A percentile compares a stretch with the other conserved stretches of the same genome.
Conservation (phyloP, 345 rosid genomes). For the Pseudoturritis turrita region DNA sequence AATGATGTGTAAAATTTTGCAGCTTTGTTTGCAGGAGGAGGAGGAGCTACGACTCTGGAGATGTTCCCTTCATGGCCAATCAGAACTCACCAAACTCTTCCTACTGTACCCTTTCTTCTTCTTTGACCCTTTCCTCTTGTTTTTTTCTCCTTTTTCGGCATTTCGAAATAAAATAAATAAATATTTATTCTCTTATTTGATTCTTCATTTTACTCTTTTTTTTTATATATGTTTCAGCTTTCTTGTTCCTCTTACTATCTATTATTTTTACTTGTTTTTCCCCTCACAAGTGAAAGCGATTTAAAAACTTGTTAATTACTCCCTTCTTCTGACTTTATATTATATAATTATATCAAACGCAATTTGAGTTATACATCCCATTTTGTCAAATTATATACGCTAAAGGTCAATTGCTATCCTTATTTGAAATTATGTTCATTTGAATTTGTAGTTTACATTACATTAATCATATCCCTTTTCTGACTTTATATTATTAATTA, state of each 20-base stretch:
- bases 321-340: slow-evolving; percentile 26
- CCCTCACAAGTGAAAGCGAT: slow-evolving; percentile 23
- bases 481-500: slow-evolving; percentile 9
- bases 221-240: slow-evolving; percentile 12
- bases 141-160: slow-evolving; percentile 29
- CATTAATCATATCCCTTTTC: not conserved
- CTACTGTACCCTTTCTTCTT: slow-evolving; percentile 49
- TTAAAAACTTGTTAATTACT: slow-evolving; percentile 13
- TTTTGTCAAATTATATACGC: slow-evolving; percentile 26
- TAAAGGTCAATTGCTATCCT: slow-evolving; percentile 22
- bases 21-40: slow-evolving; percentile 61
- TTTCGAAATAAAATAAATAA: not conserved
- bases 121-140: slow-evolving; percentile 54
- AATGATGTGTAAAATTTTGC: slow-evolving; percentile 45
- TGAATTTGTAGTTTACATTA: slow-evolving; percentile 4
- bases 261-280: slow-evolving; percentile 1
- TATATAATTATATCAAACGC: not conserved
- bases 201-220: not conserved
- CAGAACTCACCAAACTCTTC: slow-evolving; percentile 87
- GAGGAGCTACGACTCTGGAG: slow-evolving; percentile 97
- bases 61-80: slow-evolving; percentile 99
- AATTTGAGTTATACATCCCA: not conserved
- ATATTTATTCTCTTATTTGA: not conserved
- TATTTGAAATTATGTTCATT: not conserved
- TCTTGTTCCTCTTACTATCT: slow-evolving; percentile 24